These are phyloP conservation scores for Rutstroemia sp. DNA, from an alignment of 2,329 filamentous ascomycete species.

Conservation along the genomic window DNA sequence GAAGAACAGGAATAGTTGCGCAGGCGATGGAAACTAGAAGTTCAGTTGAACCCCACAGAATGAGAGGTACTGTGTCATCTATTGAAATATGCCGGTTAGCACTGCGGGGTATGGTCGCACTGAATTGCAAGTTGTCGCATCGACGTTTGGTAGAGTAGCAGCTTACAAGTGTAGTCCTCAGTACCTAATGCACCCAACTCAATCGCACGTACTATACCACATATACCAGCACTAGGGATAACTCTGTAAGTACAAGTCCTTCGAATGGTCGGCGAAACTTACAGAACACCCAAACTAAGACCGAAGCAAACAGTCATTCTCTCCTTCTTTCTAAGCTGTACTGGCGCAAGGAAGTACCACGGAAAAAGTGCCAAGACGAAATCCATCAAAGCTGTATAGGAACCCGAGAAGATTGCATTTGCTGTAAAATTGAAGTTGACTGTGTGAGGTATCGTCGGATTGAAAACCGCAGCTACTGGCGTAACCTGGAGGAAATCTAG, in stretches of 20 bases:
- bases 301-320: neutral
- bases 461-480: neutral
- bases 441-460: neutral
- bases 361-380: constrained; percentile 2
- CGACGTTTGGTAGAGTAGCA: neutral
- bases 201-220: constrained; percentile 1
- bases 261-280: neutral
- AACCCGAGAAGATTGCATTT: neutral
- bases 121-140: neutral
- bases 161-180: constrained; percentile 4
- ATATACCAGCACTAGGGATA: neutral
- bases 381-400: constrained; percentile 1
- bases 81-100: neutral
- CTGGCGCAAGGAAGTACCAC: neutral
- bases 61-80: constrained; percentile 3
- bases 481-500: neutral
- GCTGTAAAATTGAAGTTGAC: neutral
- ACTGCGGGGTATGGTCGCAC: neutral
- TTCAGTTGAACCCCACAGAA: constrained; percentile 3
- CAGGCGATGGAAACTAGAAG: constrained; percentile 5
- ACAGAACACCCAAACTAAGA: constrained; percentile 5
- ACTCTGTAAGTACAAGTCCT: neutral
- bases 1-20: neutral
- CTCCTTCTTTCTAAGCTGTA: constrained; percentile 1
- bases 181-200: neutral